Conservation (phyloP, 2,329 filamentous ascomycete species). For the Didymella arachidicola region DNA sequence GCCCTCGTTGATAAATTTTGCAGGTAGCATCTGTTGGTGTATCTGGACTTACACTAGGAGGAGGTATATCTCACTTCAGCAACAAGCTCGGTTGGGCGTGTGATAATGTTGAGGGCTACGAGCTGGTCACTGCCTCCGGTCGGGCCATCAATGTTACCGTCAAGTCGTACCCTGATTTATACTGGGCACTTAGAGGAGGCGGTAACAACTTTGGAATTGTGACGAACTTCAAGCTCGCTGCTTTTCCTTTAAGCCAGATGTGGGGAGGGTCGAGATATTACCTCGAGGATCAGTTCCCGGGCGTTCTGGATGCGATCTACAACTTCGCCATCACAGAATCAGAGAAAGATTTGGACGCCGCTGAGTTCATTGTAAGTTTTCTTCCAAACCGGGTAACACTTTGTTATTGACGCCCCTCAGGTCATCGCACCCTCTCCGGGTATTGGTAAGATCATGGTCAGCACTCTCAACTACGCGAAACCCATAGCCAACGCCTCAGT, state of each 20-base stretch:
- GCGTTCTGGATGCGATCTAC: slow-evolving; percentile 26
- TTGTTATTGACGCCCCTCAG: slow-evolving; percentile 2
- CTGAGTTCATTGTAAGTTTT: slow-evolving; percentile 29
- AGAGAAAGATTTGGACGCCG: slow-evolving; percentile 26
- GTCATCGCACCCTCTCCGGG: slow-evolving; percentile 33
- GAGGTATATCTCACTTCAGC: slow-evolving; percentile 34
- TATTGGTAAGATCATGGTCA: slow-evolving; percentile 28
- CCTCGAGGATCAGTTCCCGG: slow-evolving; percentile 16
- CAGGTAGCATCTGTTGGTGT: slow-evolving; percentile 34
- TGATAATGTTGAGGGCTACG: slow-evolving; percentile 39
- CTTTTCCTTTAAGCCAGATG: slow-evolving; percentile 32
- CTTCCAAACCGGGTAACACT: too few species aligned
- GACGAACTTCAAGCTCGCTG: slow-evolving; percentile 34
- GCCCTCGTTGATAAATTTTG: neutral
- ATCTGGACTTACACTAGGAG: slow-evolving; percentile 39
- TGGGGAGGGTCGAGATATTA: slow-evolving; percentile 33
- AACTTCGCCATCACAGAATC: slow-evolving; percentile 25
- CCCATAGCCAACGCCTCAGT: slow-evolving; percentile 35
- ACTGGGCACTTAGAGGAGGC: slow-evolving; percentile 46
- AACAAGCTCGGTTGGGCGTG: slow-evolving; percentile 35
- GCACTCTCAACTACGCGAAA: slow-evolving; percentile 35
- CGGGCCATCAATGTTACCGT: slow-evolving; percentile 15
- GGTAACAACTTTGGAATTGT: slow-evolving; percentile 45
- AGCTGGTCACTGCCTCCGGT: slow-evolving; percentile 30
- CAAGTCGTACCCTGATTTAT: slow-evolving; percentile 49